Evolutionary conservation across 169 alveolate genomes (phyloP).

Genomic region (Cryptosporidium ubiquitum): DNA sequence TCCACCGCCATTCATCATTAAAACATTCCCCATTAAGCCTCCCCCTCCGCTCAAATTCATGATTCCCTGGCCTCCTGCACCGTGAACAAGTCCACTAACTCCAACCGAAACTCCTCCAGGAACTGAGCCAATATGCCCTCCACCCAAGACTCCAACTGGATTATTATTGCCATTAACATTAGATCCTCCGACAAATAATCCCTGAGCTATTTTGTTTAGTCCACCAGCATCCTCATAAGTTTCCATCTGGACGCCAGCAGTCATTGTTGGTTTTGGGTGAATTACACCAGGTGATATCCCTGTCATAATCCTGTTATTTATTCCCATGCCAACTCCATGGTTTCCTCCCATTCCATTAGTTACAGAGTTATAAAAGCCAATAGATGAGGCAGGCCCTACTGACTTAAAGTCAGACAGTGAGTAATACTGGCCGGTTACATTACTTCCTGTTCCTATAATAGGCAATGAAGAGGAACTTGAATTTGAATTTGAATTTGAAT

Average conservation of each 20-base stretch:
- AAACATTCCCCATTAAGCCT: slow-evolving; percentile 17
- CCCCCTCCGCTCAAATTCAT: not conserved
- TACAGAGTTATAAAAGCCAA: slow-evolving; percentile 13
- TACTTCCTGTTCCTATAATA: not conserved
- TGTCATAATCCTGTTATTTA: not conserved
- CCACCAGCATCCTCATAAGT: not conserved
- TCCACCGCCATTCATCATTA: not conserved
- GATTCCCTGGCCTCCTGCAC: slow-evolving; percentile 5
- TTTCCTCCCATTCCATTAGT: not conserved
- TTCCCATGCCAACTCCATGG: not conserved
- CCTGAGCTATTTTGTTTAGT: slow-evolving; percentile 7
- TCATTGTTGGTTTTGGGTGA: not conserved
- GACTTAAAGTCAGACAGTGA: slow-evolving; percentile 23
- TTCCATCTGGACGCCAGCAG: not conserved
- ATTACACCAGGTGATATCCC: slow-evolving; percentile 4
- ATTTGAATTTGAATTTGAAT: not conserved
- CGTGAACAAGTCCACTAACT: not conserved
- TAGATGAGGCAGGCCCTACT: not conserved
- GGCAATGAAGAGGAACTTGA: not conserved
- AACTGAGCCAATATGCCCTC: not conserved
- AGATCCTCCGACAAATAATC: slow-evolving; percentile 8
- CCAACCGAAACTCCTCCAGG: not conserved
- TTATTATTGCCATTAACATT: not conserved
- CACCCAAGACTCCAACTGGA: not conserved
- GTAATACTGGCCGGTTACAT: not conserved